phyloP scores from a whole-genome alignment of 169 alveolate species.

The Condylostoma magnum region DNA sequence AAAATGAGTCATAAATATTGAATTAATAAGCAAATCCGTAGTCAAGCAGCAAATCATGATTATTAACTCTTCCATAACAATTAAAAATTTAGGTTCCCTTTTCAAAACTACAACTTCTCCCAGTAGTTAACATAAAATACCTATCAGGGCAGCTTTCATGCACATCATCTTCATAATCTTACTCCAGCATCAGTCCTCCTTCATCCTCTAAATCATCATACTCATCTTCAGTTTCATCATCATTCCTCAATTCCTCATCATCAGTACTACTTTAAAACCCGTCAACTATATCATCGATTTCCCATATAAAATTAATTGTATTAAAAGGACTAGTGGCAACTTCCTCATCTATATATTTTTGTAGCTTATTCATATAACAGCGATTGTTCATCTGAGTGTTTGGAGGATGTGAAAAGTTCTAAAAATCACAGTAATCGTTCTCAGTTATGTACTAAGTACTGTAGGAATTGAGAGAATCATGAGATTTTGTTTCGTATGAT shows the following conservation, averaged over 20 bases:
- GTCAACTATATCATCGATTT: too few species aligned
- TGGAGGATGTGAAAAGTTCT: too few species aligned
- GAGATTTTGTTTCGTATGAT: too few species aligned
- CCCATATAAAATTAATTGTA: too few species aligned
- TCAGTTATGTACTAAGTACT: too few species aligned
- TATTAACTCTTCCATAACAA: constrained; percentile 32
- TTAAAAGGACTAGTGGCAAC: too few species aligned
- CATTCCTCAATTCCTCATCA: background rate
- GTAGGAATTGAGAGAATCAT: too few species aligned
- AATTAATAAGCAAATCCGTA: constrained; percentile 19
- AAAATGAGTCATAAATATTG: constrained; percentile 23
- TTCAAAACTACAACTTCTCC: constrained; percentile 13
- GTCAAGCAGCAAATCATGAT: constrained; percentile 19
- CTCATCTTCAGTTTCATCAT: background rate
- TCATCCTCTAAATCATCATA: background rate
- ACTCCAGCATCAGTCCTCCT: background rate
- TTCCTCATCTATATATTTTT: too few species aligned
- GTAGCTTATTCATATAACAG: too few species aligned
- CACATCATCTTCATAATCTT: background rate
- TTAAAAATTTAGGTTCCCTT: constrained; percentile 22
- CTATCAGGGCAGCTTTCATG: background rate
- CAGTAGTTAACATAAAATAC: constrained; percentile 27
- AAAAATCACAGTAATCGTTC: too few species aligned
- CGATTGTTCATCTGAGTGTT: too few species aligned
- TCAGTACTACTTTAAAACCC: constrained; percentile 1